Evolutionary conservation across 352 stramenopile genomes (phyloP), one percentile per base, ranked within the genome.

Genomic region (Phytopythium cucurbitacearum): DNA sequence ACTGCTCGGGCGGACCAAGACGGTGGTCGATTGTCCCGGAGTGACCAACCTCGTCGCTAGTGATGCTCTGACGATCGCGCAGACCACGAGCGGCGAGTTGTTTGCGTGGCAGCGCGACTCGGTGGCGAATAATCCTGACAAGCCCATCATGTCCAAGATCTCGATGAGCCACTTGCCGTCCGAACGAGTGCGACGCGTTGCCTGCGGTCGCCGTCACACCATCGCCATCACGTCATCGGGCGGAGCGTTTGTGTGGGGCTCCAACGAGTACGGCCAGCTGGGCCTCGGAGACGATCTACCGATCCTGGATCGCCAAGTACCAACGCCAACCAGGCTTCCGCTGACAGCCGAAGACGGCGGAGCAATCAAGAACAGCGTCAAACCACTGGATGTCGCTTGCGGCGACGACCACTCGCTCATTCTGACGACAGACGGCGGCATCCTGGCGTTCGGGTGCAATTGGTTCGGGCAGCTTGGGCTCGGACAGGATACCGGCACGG

Each of bases 381-480:
- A 40, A 13, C 57, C 57, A 1, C 38, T 82, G 28, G 78, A 91
- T 47, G 51, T 91, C 3, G 76, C 67, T 0, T 87, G 74, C 55
- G 85, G 85, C 0, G 73, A 86, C 21, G 62, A 75, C 13, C 85
- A 95, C 56, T 86, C 78, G 1, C 40, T 92, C n/a, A 64, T 80
- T 7, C 59, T 95, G 7, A 73, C 70, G 0, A 53, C 49, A 28
- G 59, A 56, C n/a, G 82, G 85, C 4, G n/a, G 57, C 2, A 34
- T 92, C 0, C 69, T 76, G 15, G 66, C 64, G 5, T 93, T 73
- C 40, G 85, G 85, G 0, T 83, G 81, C 56, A 82, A 89, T 42
- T 87, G 82, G 65, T 57, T 83, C 7, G 85, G 82, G 0, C 82
- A 95, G 47, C 69, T 95, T 5, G 85, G 76, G 0, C 52, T 88